phyloP scores from a whole-genome alignment of 257 asterid species.

The Nicotiana noctiflora region DNA sequence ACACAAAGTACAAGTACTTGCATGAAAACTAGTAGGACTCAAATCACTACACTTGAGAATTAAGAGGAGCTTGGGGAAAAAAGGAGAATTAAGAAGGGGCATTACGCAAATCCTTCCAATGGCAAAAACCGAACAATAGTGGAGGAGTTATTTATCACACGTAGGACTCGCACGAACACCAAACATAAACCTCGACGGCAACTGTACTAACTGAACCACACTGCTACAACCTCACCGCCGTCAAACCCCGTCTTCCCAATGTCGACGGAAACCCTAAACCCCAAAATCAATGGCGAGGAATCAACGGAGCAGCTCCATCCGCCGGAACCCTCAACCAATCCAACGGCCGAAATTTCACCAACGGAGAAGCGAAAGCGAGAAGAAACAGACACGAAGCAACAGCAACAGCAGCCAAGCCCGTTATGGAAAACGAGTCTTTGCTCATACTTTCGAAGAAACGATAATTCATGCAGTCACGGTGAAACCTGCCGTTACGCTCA shows the following conservation, averaged over 20 bases:
- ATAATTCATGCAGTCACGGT: slow-evolving; percentile 67
- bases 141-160: neutral
- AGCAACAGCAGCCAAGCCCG: slow-evolving; percentile 33
- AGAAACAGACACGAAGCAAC: slow-evolving; percentile 5
- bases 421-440: slow-evolving; percentile 85
- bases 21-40: too few species aligned
- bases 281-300: slow-evolving; percentile 30
- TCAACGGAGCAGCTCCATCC: slow-evolving; percentile 19
- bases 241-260: slow-evolving; percentile 14
- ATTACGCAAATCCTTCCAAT: too few species aligned
- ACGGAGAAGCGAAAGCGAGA: slow-evolving; percentile 68
- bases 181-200: neutral
- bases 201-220: neutral
- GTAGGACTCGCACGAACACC: neutral
- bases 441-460: slow-evolving; percentile 66
- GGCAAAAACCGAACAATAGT: neutral
- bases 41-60: too few species aligned
- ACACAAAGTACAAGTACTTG: too few species aligned
- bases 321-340: neutral
- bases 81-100: too few species aligned
- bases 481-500: slow-evolving; percentile 83
- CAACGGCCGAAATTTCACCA: slow-evolving; percentile 5
- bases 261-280: slow-evolving; percentile 51
- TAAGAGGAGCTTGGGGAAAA: too few species aligned
- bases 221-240: neutral